Percentiles rank a stretch among this genome's conserved stretches.
Conservation (phyloP, 306 rosid genomes). For the Vigna trinervia region DNA sequence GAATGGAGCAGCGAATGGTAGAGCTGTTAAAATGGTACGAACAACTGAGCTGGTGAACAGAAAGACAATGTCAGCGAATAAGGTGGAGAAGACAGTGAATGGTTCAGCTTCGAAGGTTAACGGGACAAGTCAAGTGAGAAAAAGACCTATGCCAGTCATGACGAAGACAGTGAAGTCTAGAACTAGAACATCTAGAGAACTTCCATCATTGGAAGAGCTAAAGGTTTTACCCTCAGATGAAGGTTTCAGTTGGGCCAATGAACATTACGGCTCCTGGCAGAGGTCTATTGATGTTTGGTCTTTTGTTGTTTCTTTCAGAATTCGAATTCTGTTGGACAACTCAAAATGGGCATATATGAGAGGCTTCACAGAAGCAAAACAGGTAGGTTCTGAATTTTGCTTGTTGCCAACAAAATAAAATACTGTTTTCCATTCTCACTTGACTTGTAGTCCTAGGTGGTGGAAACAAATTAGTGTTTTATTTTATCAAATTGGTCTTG, state of each 20-base stretch:
- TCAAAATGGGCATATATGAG: constrained; percentile 81
- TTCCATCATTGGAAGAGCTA: constrained; percentile 65
- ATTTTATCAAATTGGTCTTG: background rate
- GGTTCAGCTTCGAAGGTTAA: constrained; percentile 57
- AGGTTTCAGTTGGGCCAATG: constrained; percentile 88
- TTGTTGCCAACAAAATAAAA: background rate
- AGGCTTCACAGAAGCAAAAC: constrained; percentile 80
- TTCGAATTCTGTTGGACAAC: constrained; percentile 72
- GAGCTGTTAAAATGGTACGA: constrained; percentile 74
- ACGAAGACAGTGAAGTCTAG: constrained; percentile 48
- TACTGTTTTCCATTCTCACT: background rate
- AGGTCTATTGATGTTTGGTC: constrained; percentile 88
- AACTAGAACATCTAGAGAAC: constrained; percentile 50
- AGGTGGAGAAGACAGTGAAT: constrained; percentile 49
- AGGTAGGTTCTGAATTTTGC: constrained; percentile 50
- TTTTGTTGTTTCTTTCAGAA: constrained; percentile 68
- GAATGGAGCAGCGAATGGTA: constrained; percentile 59
- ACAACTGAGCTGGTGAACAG: constrained; percentile 63
- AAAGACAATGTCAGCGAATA: constrained; percentile 46
- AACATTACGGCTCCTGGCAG: constrained; percentile 76
- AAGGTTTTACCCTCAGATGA: constrained; percentile 81
- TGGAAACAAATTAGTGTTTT: background rate
- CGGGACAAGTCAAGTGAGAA: constrained; percentile 59
- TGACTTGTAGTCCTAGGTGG: background rate
- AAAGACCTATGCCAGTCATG: constrained; percentile 41